Evolutionary conservation across 768 basidiomycete genomes (phyloP).

Genomic region (Trametes sanguinea): DNA sequence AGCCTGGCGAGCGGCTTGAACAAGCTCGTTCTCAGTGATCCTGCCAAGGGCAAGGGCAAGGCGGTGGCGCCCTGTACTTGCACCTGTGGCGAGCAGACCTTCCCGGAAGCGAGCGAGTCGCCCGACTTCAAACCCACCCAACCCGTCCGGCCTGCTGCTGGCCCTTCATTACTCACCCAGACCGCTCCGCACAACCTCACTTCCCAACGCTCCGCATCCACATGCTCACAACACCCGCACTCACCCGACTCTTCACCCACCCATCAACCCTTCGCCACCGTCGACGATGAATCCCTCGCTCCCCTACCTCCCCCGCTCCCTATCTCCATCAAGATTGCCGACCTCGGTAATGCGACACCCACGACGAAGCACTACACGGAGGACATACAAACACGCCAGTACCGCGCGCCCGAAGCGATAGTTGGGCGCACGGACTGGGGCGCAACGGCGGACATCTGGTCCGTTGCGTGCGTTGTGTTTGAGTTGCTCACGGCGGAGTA

Average conservation of each 20-base stretch:
- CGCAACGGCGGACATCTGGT: conserved; percentile 86
- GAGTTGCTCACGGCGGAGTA: conserved; percentile 91
- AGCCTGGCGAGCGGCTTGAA: conserved; percentile 29
- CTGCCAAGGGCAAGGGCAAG: conserved; percentile 13
- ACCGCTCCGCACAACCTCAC: conserved; percentile 37
- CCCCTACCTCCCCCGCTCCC: conserved; percentile 38
- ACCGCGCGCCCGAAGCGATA: conserved; percentile 93
- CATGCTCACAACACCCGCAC: conserved; percentile 15
- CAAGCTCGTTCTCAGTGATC: conserved; percentile 23
- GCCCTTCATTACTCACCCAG: conserved; percentile 40
- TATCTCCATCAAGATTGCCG: conserved; percentile 90
- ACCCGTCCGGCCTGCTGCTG: conserved; percentile 22
- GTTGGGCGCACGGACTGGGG: conserved; percentile 88
- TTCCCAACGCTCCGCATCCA: conserved; percentile 21
- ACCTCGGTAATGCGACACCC: conserved; percentile 92
- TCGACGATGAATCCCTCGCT: neutral
- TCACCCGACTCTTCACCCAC: neutral
- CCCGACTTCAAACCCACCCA: conserved; percentile 9
- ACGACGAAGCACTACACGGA: conserved; percentile 90
- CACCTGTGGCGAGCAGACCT: conserved; percentile 13
- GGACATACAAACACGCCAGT: conserved; percentile 96
- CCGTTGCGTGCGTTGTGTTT: conserved; percentile 86
- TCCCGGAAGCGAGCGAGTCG: conserved; percentile 3
- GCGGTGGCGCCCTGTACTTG: conserved; percentile 13
- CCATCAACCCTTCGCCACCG: neutral